A percentile compares a stretch with the other conserved stretches of the same genome.
Conservation (phyloP, 805 yeast genomes). For the Clavispora carvajalis region DNA sequence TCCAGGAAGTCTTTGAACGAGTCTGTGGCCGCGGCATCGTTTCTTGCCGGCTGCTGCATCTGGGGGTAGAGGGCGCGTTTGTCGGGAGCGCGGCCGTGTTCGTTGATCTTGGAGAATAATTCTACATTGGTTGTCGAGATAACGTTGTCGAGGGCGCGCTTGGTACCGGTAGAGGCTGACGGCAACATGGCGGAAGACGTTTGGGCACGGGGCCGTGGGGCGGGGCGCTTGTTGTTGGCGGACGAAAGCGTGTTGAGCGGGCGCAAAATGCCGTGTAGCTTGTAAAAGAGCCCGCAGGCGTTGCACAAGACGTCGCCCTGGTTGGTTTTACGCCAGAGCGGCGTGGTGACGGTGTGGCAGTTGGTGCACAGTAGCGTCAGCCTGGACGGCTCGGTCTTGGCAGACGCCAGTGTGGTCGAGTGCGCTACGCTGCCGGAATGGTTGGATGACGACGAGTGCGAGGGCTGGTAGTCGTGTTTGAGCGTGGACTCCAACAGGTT, state of each 20-base stretch:
- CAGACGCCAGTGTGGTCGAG: constrained; percentile 8
- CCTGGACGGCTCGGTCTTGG: constrained; percentile 8
- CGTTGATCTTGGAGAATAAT: constrained; percentile 5
- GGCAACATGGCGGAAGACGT: not conserved
- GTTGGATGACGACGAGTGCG: constrained; percentile 2
- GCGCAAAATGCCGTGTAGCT: constrained; percentile 40
- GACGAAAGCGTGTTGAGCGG: constrained; percentile 23
- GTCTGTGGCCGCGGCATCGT: not conserved
- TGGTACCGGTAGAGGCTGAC: not conserved
- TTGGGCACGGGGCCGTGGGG: not conserved
- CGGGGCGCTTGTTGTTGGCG: not conserved
- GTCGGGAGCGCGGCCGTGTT: not conserved
- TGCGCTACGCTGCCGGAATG: not conserved
- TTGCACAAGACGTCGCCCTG: constrained; percentile 40
- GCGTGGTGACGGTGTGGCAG: constrained; percentile 41
- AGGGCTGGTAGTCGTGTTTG: constrained; percentile 20
- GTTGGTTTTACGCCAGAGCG: constrained; percentile 40
- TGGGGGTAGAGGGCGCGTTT: not conserved
- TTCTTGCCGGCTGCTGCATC: not conserved
- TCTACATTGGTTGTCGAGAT: constrained; percentile 9
- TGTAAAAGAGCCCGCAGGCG: constrained; percentile 43
- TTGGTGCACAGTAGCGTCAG: constrained; percentile 32
- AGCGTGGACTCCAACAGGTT: constrained; percentile 34
- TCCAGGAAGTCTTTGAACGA: constrained; percentile 7
- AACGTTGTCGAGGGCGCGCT: constrained; percentile 8